Evolutionary conservation across 495 filamentous ascomycete species (phyloP), one percentile per base, ranked within the genome.

Genomic region (Podospora fimiseda): DNA sequence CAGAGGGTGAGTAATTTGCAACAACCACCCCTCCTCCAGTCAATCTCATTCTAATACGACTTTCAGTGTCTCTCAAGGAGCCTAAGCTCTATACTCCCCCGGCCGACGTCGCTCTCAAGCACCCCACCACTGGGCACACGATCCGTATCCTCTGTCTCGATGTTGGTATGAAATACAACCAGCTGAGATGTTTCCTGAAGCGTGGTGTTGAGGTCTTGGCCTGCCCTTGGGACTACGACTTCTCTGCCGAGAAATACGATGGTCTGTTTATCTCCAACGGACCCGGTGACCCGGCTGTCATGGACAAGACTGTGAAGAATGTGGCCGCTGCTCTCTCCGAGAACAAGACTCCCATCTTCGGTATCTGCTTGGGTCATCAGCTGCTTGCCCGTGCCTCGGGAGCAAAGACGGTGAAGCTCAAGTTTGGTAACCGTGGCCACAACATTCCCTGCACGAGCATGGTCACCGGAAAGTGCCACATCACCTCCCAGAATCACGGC

Each of bases 221-320:
- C 42, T 90, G 95, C 30, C 93, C 93, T 9, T 96, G 90, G 90
- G 83, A 96, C 66, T 90, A 96, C 64, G 85, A 96, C 67, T 93
- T 98, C 72, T 78, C 83, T 46, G 69, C 68, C 43, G 80, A 87
- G 53, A 81, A 92, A 51, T 96, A 95, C 63, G 93, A 97, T 68
- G 93, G 93, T 65, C 79, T 98, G 16, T 98, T 98, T 70, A 86
- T 98, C 55, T 96, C 90, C 43, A 98, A 98, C 72, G 93, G 93
- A 48, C 93, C 93, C 22, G 93, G 93, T 72, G 93, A 98, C 65
- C 93, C 93, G 30, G 84, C 94, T 4, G 85, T 88, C 54, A 77
- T 96, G 70, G 76, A 80, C 2, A 71, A 71, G 15, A 94, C 93
- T 14, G 83, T 90, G 52, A 75, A 83, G 56, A 84, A 90, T 66